A percentile compares a stretch with the other conserved stretches of the same genome.
phyloP scores from a whole-genome alignment of 163 green algal species.

The Scenedesmus sp. region DNA sequence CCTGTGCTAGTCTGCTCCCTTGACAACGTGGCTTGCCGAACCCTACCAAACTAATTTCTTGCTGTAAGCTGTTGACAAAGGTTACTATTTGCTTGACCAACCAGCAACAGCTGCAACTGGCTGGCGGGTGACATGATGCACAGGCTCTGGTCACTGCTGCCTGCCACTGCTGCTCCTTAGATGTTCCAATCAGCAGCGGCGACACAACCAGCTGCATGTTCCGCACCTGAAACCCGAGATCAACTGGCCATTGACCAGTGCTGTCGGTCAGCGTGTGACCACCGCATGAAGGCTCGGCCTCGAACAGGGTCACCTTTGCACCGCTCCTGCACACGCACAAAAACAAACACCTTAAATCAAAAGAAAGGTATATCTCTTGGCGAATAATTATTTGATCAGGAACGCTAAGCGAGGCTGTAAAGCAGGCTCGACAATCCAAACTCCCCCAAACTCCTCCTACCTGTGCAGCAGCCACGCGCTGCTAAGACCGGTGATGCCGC shows the following conservation, averaged over 20 bases:
- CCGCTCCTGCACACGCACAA: conserved; percentile 69
- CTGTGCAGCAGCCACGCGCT: conserved; percentile 90
- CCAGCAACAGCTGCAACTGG: background rate
- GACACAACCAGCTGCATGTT: background rate
- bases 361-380: background rate
- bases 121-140: no score
- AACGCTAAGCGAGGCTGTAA: background rate
- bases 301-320: conserved; percentile 89
- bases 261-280: conserved; percentile 94
- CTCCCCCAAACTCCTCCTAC: conserved; percentile 48
- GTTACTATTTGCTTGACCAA: background rate
- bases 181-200: background rate
- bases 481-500: conserved; percentile 86
- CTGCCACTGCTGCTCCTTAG: conserved; percentile 1
- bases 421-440: background rate
- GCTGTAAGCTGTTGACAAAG: no score
- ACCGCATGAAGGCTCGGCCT: conserved; percentile 84
- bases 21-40: background rate
- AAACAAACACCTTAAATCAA: background rate
- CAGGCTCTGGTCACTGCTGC: background rate
- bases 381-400: background rate
- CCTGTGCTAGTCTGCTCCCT: background rate
- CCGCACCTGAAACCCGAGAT: conserved; percentile 95
- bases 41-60: no score
- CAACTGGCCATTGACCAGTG: conserved; percentile 75